Conservation (phyloP, 768 basidiomycete genomes). For the Mycena rebaudengoi region DNA sequence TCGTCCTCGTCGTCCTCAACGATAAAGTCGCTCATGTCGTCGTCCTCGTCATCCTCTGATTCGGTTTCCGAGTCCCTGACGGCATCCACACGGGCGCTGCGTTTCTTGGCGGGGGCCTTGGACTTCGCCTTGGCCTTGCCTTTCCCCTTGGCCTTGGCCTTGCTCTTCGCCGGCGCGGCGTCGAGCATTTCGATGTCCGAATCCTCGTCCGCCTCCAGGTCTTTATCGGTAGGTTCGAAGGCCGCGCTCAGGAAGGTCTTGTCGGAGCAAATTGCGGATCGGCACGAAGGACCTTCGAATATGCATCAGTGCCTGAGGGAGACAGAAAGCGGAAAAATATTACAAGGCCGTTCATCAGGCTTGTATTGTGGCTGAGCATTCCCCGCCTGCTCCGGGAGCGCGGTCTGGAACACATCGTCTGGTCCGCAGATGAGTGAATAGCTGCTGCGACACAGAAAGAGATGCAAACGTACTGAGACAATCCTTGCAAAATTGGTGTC, state of each 20-base stretch:
- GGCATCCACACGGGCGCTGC: conserved; percentile 29
- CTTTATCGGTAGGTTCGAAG: conserved; percentile 67
- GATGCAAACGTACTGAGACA: conserved; percentile 55
- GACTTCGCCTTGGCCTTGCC: conserved; percentile 30
- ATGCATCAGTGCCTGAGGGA: not conserved
- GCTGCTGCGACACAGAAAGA: not conserved
- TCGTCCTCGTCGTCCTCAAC: conserved; percentile 62
- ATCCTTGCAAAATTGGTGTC: conserved; percentile 68
- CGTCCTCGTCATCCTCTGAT: conserved; percentile 48
- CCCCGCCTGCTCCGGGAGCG: conserved; percentile 39
- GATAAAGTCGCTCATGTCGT: conserved; percentile 61
- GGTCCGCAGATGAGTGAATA: not conserved
- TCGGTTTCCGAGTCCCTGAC: conserved; percentile 39
- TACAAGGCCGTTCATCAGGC: conserved; percentile 60
- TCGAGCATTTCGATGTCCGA: conserved; percentile 44
- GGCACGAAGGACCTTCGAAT: conserved; percentile 68
- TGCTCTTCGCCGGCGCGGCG: conserved; percentile 18
- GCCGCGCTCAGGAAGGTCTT: conserved; percentile 63
- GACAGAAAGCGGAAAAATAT: conserved; percentile 22
- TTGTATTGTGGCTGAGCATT: conserved; percentile 46
- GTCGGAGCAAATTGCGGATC: conserved; percentile 53
- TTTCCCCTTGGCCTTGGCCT: conserved; percentile 40
- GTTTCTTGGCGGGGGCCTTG: conserved; percentile 28
- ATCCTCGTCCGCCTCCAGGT: conserved; percentile 42
- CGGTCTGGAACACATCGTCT: conserved; percentile 56